Evolutionary conservation across 1,284 basidiomycete genomes (phyloP).

Genomic region (Moesziomyces antarcticus): DNA sequence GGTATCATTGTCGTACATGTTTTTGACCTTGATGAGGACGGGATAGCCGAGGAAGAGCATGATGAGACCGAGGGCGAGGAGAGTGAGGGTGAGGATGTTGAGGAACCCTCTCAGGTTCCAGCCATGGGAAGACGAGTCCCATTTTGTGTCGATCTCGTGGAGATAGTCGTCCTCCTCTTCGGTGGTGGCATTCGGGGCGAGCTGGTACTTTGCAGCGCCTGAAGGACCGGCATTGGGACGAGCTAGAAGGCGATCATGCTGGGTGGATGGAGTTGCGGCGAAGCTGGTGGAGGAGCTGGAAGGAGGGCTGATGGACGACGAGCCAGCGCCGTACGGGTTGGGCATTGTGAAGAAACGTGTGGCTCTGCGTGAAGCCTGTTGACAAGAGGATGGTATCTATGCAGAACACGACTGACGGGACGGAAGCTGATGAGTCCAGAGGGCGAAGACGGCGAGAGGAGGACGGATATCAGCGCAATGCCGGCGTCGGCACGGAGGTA

Average conservation of each 20-base stretch:
- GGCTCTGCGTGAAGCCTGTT: neutral
- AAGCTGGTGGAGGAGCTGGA: conserved; percentile 40
- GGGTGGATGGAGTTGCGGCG: conserved; percentile 13
- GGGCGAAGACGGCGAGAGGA: no score
- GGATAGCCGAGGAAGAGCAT: conserved; percentile 66
- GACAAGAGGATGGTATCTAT: neutral
- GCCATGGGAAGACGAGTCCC: conserved; percentile 48
- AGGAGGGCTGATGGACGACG: conserved; percentile 26
- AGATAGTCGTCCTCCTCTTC: conserved; percentile 62
- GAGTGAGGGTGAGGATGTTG: conserved; percentile 56
- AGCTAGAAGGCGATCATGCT: conserved; percentile 18
- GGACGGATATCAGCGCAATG: no score
- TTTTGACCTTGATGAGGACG: conserved; percentile 53
- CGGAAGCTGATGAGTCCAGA: no score
- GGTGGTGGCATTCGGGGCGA: conserved; percentile 17
- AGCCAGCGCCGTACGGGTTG: conserved; percentile 20
- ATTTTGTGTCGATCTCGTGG: conserved; percentile 49
- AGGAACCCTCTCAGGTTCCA: conserved; percentile 55
- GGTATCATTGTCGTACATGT: conserved; percentile 47
- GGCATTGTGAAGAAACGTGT: conserved; percentile 10
- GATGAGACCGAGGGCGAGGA: conserved; percentile 54
- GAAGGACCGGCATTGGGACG: conserved; percentile 6
- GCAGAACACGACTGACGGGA: neutral
- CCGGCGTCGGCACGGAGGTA: no score
- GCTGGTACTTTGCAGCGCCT: conserved; percentile 21